Base-by-base conservation (phyloP, 2,329 filamentous ascomycete genomes). In the Didymella arachidicola region DNA sequence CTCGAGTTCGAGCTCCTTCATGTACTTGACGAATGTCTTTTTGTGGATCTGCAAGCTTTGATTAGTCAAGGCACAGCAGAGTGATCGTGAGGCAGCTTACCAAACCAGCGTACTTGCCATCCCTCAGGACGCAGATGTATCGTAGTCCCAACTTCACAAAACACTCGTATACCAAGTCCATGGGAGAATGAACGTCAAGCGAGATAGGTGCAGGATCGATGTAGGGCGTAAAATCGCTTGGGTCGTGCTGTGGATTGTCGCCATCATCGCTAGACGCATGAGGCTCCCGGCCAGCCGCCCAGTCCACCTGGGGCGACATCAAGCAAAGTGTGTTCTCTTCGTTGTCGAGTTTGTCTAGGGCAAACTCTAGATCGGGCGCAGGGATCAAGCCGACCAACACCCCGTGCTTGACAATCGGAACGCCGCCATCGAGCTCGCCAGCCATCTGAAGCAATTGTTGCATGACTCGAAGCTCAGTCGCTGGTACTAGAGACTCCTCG, bases 141-240 rank as follows among this genome's bases (percentile, higher is more conserved):
- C 95, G 84, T 65, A 99, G 78, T 1, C 95, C 95, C 8, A 99
- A 82, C 78, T 99, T 99, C 49, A 92, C 91, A 75, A 98, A 99
- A 71, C 93, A 94, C 74, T 99, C 95, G 70, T 97, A 97, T 4
- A 97, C 95, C 38, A 99, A 80, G 73, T 98, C 93, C 86, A 98
- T 93, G 0, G 95, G 92, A 0, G 90, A 95, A 66, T 89, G 87
- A 29, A 96, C 90, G 71, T 99, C 95, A 25, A 99, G 81, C 12
- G 93, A 86, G 14, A 99, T 86, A 0, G 95, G 95, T 2, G 94
- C 90, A 16, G 92, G 92, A 73, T 99, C 95, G 75, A 99, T 96
- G 69, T 89, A 97, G 2, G 86, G 87, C 0, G 93, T 96, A 62
- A 98, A 96, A 72, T 98, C 92, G 0, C 89, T 93, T 2, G 89